A percentile compares a stretch with the other conserved stretches of the same genome.
These are phyloP conservation scores for Udeniomyces megalosporus DNA, from an alignment of 768 basidiomycete species.

Conservation along the genomic window DNA sequence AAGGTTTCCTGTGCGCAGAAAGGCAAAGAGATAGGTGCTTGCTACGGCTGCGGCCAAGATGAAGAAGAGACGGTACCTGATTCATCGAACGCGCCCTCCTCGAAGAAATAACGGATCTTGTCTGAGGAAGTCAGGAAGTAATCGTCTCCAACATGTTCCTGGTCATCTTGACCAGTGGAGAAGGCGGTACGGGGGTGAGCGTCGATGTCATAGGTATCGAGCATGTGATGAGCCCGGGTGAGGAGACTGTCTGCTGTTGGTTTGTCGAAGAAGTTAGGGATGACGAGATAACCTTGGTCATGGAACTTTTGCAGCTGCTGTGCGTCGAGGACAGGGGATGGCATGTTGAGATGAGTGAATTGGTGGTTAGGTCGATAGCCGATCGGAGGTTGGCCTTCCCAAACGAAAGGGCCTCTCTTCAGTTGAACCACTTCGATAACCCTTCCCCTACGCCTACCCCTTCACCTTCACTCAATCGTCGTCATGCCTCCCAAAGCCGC, in stretches of 20 bases:
- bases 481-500: background rate
- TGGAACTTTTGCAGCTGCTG: too few relatives aligned
- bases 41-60: background rate
- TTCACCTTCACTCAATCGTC: too few relatives aligned
- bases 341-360: too few relatives aligned
- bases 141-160: slow-evolving; percentile 69
- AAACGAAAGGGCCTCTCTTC: too few relatives aligned
- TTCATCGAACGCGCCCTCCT: slow-evolving; percentile 62
- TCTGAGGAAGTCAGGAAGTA: slow-evolving; percentile 87
- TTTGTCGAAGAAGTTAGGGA: slow-evolving; percentile 54
- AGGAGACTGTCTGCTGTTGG: slow-evolving; percentile 49
- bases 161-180: slow-evolving; percentile 45
- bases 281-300: slow-evolving; percentile 42
- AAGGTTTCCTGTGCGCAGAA: slow-evolving; percentile 41
- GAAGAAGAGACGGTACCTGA: slow-evolving; percentile 18
- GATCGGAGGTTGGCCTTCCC: too few relatives aligned
- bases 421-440: too few relatives aligned
- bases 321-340: too few relatives aligned
- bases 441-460: too few relatives aligned
- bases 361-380: too few relatives aligned
- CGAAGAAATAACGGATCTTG: slow-evolving; percentile 83
- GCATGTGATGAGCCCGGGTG: slow-evolving; percentile 50
- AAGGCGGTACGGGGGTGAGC: slow-evolving; percentile 82
- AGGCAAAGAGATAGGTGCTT: background rate
- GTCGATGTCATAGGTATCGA: slow-evolving; percentile 59